Conservation (phyloP, 1,284 basidiomycete genomes). For the Exobasidium rhododendri region DNA sequence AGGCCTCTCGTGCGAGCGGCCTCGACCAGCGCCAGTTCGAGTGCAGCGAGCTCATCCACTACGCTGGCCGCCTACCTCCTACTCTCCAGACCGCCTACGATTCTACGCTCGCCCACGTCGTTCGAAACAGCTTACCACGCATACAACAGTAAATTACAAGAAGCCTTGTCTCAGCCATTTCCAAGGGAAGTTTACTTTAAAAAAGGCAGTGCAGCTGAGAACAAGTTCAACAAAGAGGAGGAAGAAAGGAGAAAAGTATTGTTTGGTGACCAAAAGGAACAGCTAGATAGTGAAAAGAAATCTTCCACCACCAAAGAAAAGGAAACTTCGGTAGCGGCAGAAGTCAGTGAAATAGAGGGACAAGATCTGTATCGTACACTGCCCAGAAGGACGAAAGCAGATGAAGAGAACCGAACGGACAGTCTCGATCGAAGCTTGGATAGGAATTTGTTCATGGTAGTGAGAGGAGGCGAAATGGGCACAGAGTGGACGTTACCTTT, state of each 20-base stretch:
- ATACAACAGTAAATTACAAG: constrained; percentile 78
- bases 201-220: constrained; percentile 79
- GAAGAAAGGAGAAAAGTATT: constrained; percentile 23
- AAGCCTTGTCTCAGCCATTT: constrained; percentile 82
- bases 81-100: constrained; percentile 76
- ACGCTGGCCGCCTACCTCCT: constrained; percentile 60
- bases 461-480: constrained; percentile 60
- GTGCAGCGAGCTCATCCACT: neutral
- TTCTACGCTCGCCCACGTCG: constrained; percentile 71
- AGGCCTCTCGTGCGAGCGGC: neutral
- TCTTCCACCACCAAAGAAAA: neutral
- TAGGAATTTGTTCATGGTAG: constrained; percentile 78
- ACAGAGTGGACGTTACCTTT: constrained; percentile 26
- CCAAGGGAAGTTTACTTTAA: constrained; percentile 93
- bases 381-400: constrained; percentile 61
- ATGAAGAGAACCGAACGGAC: constrained; percentile 64
- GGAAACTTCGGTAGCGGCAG: neutral
- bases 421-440: constrained; percentile 77
- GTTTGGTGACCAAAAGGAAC: neutral
- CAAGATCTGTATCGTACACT: constrained; percentile 64
- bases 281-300: neutral
- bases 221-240: constrained; percentile 68
- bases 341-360: constrained; percentile 27
- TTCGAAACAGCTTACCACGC: constrained; percentile 82
- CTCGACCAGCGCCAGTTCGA: neutral